Evolutionary conservation across 2,329 filamentous ascomycete genomes (phyloP).

Genomic region (Bipolaris zeicola): DNA sequence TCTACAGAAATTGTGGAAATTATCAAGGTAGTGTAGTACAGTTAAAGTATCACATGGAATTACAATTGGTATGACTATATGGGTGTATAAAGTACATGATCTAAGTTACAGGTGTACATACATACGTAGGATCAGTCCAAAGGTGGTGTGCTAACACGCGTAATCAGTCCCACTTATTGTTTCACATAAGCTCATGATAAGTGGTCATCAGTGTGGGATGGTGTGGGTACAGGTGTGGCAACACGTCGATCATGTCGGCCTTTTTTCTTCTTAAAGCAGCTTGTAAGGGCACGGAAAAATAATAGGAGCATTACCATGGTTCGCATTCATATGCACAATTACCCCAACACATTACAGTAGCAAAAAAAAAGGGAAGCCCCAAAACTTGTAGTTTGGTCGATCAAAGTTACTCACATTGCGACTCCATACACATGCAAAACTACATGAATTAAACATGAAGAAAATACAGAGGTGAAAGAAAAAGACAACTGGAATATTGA

Average conservation of each 20-base stretch:
- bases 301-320: too few relatives aligned
- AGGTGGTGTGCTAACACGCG: neutral
- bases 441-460: too few relatives aligned
- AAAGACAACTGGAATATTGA: neutral
- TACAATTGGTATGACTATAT: neutral
- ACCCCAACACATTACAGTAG: too few relatives aligned
- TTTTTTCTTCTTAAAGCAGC: too few relatives aligned
- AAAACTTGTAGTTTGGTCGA: too few relatives aligned
- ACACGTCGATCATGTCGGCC: neutral
- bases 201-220: neutral
- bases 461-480: neutral
- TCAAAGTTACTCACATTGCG: too few relatives aligned
- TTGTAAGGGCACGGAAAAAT: too few relatives aligned
- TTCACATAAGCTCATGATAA: neutral
- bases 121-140: neutral
- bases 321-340: too few relatives aligned
- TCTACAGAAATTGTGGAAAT: slow-evolving; percentile 7
- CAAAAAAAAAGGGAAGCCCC: too few relatives aligned
- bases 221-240: neutral
- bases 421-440: too few relatives aligned
- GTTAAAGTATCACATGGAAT: slow-evolving; percentile 5
- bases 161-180: neutral
- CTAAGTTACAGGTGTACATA: neutral
- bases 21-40: neutral
- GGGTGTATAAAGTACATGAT: too few relatives aligned